phyloP scores from a whole-genome alignment of 345 rosid genomes.

The Anacardium occidentale region DNA sequence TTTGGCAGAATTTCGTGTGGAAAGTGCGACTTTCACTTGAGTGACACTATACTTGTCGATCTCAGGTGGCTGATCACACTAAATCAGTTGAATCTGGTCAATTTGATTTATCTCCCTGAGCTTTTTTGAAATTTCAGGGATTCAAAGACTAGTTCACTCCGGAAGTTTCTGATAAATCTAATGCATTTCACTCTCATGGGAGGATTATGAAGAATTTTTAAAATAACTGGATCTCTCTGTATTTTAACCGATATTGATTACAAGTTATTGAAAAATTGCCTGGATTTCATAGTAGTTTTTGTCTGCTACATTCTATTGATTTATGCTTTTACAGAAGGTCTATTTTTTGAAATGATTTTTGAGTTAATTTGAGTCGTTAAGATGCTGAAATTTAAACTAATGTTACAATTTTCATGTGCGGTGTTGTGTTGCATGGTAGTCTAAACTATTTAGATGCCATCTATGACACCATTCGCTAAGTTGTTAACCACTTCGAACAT shows the following conservation, averaged over 20 bases:
- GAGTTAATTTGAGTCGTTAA: not conserved
- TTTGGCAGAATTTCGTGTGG: not conserved
- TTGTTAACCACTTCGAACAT: not conserved
- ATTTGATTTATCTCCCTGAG: not conserved
- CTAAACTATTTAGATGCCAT: not conserved
- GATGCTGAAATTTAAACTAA: not conserved
- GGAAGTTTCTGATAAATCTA: not conserved
- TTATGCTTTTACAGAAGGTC: not conserved
- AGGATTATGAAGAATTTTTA: not conserved
- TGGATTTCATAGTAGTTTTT: not conserved
- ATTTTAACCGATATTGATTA: not conserved
- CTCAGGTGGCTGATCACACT: not conserved
- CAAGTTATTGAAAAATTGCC: not conserved
- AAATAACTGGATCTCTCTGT: not conserved
- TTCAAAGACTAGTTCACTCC: not conserved
- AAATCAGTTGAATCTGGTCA: not conserved
- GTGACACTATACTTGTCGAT: not conserved
- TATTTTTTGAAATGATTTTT: not conserved
- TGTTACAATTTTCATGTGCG: not conserved
- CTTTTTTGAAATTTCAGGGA: not conserved
- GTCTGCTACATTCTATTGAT: not conserved
- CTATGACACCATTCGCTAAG: not conserved
- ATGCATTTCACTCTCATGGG: not conserved
- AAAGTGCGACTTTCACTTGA: constrained; percentile 5
- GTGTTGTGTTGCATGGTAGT: not conserved